Percentiles rank a stretch among this genome's conserved stretches.
Evolutionary conservation across 1,284 basidiomycete genomes (phyloP).

Genomic region (Cryptococcus sp.): DNA sequence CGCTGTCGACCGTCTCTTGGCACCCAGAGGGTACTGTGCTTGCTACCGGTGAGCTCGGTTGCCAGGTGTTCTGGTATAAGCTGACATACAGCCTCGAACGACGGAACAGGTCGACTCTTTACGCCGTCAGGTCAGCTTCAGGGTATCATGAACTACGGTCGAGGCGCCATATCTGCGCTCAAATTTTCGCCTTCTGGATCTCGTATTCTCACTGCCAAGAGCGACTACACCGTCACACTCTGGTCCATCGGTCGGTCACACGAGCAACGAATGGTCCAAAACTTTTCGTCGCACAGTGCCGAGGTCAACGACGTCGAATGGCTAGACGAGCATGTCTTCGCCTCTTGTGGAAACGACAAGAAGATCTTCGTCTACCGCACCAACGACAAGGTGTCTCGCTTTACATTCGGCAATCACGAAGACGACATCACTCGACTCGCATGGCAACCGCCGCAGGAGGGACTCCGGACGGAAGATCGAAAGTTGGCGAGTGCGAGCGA

Average conservation of each 20-base stretch:
- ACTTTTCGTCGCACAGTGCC: constrained; percentile 36
- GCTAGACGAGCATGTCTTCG: constrained; percentile 43
- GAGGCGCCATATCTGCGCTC: constrained; percentile 34
- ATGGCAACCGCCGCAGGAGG: constrained; percentile 28
- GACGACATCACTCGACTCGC: constrained; percentile 39
- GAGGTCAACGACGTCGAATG: constrained; percentile 46
- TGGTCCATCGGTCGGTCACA: constrained; percentile 13
- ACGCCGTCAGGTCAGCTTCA: constrained; percentile 38
- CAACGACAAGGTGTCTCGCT: constrained; percentile 30
- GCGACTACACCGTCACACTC: constrained; percentile 28
- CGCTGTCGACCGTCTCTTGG: constrained; percentile 32
- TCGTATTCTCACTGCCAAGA: constrained; percentile 30
- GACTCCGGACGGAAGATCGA: constrained; percentile 6
- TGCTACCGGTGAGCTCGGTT: constrained; percentile 26
- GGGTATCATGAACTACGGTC: constrained; percentile 37
- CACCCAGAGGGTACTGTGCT: constrained; percentile 41
- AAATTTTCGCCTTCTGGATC: constrained; percentile 40
- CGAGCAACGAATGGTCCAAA: constrained; percentile 23
- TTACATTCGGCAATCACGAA: constrained; percentile 38
- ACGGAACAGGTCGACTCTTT: constrained; percentile 40
- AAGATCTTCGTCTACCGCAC: constrained; percentile 35
- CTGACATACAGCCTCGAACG: constrained; percentile 17
- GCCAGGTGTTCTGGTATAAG: background rate
- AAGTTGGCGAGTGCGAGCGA: constrained; percentile 37
- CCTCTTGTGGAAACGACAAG: constrained; percentile 39